Conservation (phyloP, 1,284 basidiomycete genomes). For the Ganoderma boninense region DNA sequence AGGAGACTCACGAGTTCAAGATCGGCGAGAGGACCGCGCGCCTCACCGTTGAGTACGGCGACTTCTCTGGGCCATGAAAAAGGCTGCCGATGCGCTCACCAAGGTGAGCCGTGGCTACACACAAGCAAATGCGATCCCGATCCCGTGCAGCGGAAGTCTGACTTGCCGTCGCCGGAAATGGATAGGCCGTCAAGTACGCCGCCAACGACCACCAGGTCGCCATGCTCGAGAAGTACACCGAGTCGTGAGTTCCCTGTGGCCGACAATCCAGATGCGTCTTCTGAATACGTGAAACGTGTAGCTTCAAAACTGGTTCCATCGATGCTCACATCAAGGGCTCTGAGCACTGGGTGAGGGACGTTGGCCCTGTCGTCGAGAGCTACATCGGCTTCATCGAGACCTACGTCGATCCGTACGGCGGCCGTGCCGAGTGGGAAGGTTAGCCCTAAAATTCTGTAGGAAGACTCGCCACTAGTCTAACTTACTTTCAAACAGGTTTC, state of each 20-base stretch:
- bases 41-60: conserved; percentile 76
- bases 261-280: neutral
- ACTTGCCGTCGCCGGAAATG: neutral
- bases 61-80: conserved; percentile 66
- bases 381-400: conserved; percentile 79
- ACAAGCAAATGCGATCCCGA: neutral
- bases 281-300: conserved; percentile 34
- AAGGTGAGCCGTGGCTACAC: conserved; percentile 53
- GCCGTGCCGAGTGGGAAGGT: conserved; percentile 90
- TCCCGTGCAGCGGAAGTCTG: too few species aligned
- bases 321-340: conserved; percentile 81
- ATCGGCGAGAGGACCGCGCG: conserved; percentile 52
- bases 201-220: conserved; percentile 77
- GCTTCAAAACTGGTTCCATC: conserved; percentile 82
- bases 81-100: conserved; percentile 61
- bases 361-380: conserved; percentile 87
- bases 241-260: conserved; percentile 62
- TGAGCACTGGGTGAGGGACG: conserved; percentile 84
- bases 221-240: conserved; percentile 83
- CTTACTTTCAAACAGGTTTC: conserved; percentile 60
- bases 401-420: conserved; percentile 87
- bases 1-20: conserved; percentile 55
- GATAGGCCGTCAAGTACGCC: conserved; percentile 74
- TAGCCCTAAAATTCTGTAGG: neutral
- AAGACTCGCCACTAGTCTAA: neutral